Evolutionary conservation across 2,329 filamentous ascomycete species (phyloP).

Genomic region (Monilinia polystroma): DNA sequence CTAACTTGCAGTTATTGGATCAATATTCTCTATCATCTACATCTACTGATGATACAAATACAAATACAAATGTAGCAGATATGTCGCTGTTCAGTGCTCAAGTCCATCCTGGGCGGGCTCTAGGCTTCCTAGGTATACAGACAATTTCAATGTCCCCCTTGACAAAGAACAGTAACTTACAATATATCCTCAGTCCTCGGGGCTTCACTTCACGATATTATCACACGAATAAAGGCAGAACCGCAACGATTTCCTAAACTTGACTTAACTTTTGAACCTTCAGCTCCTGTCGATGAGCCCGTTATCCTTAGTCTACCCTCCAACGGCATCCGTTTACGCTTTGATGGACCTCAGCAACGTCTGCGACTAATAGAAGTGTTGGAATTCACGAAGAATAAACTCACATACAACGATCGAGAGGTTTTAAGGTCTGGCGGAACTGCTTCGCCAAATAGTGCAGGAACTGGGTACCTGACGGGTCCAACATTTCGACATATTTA

Average conservation of each 20-base stretch:
- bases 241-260: conserved; percentile 79
- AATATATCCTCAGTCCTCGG: conserved; percentile 65
- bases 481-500: conserved; percentile 89
- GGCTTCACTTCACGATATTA: conserved; percentile 83
- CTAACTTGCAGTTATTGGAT: not conserved
- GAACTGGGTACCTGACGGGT: conserved; percentile 47
- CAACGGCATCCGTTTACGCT: conserved; percentile 86
- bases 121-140: conserved; percentile 44
- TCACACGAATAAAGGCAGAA: conserved; percentile 85
- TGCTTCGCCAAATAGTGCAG: conserved; percentile 37
- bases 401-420: conserved; percentile 80
- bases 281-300: conserved; percentile 70
- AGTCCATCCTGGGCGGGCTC: conserved; percentile 66
- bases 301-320: conserved; percentile 73
- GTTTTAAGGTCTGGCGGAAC: conserved; percentile 63
- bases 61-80: conserved; percentile 29
- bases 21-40: not conserved
- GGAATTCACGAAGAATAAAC: conserved; percentile 81
- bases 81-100: conserved; percentile 57
- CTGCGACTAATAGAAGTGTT: conserved; percentile 86
- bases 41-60: not conserved
- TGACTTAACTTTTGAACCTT: conserved; percentile 77
- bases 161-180: conserved; percentile 24
- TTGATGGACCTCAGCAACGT: conserved; percentile 90
- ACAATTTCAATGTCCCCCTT: not conserved